phyloP scores from a whole-genome alignment of 345 rosid genomes.

The Dipteronia sinensis region DNA sequence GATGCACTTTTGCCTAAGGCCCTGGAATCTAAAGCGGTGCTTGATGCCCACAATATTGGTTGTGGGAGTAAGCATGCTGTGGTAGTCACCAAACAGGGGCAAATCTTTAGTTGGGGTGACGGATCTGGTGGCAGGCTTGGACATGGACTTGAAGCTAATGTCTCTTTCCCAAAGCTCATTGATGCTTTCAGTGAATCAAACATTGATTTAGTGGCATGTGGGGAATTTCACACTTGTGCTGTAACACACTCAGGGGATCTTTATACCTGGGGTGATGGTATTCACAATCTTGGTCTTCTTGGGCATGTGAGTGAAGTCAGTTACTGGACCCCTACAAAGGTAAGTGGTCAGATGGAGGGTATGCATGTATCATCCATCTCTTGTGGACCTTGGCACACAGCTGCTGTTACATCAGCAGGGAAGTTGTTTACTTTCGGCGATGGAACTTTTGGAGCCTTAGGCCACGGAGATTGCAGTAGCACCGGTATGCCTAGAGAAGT shows the following conservation, averaged over 20 bases:
- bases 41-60: slow-evolving; percentile 46
- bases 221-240: slow-evolving; percentile 73
- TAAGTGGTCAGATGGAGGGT: slow-evolving; percentile 59
- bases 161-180: slow-evolving; percentile 58
- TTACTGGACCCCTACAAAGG: slow-evolving; percentile 60
- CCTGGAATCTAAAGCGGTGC: slow-evolving; percentile 44
- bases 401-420: slow-evolving; percentile 62
- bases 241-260: slow-evolving; percentile 67
- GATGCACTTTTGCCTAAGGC: slow-evolving; percentile 45
- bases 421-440: slow-evolving; percentile 78
- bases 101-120: slow-evolving; percentile 56
- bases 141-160: slow-evolving; percentile 57
- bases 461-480: slow-evolving; percentile 67
- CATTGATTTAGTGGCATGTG: slow-evolving; percentile 67
- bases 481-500: slow-evolving; percentile 65
- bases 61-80: slow-evolving; percentile 51
- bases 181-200: slow-evolving; percentile 49
- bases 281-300: slow-evolving; percentile 56
- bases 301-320: slow-evolving; percentile 59
- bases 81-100: slow-evolving; percentile 52
- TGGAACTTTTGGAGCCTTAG: slow-evolving; percentile 82
- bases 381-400: slow-evolving; percentile 86
- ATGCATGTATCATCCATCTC: slow-evolving; percentile 62
- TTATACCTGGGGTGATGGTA: slow-evolving; percentile 68
- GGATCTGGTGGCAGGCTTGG: slow-evolving; percentile 67